Conservation (phyloP, 441 rosid genomes). For the Eugenia klotzschiana region DNA sequence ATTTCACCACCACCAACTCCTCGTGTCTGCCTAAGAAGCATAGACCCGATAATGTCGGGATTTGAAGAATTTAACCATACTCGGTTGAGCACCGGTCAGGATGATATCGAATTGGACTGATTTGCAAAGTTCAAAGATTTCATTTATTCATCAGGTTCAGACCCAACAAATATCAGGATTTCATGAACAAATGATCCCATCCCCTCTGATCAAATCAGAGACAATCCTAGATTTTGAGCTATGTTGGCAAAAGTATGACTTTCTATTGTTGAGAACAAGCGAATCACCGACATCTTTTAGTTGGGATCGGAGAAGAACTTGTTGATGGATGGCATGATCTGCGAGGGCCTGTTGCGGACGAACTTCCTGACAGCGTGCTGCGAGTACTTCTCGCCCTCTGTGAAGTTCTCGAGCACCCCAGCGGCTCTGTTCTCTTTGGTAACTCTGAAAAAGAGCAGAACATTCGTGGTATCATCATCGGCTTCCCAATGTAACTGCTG, state of each 20-base stretch:
- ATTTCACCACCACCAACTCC: not conserved
- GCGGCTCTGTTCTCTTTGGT: slow-evolving; percentile 40
- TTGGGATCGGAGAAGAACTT: slow-evolving; percentile 42
- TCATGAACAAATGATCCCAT: not conserved
- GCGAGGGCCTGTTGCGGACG: slow-evolving; percentile 16
- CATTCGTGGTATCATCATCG: not conserved
- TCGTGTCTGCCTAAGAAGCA: not conserved
- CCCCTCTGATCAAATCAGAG: not conserved
- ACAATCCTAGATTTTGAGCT: not conserved
- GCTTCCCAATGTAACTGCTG: not conserved
- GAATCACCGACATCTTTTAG: not conserved
- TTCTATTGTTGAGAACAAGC: not conserved
- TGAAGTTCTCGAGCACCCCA: slow-evolving; percentile 41
- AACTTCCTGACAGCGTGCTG: slow-evolving; percentile 41
- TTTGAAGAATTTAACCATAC: not conserved
- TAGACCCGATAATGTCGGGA: not conserved
- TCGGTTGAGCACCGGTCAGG: not conserved
- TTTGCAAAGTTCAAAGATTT: not conserved
- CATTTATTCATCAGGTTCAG: not conserved
- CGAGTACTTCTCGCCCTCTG: slow-evolving; percentile 42
- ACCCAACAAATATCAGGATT: not conserved
- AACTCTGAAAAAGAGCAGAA: slow-evolving; percentile 19
- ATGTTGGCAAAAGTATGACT: not conserved
- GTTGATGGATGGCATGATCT: slow-evolving; percentile 56
- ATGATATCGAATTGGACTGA: not conserved